Percentiles rank a stretch among this genome's conserved stretches.
These are phyloP conservation scores for Circinella umbellata DNA, from an alignment of 371 early-diverging fungal genomes.

Conservation along the genomic window DNA sequence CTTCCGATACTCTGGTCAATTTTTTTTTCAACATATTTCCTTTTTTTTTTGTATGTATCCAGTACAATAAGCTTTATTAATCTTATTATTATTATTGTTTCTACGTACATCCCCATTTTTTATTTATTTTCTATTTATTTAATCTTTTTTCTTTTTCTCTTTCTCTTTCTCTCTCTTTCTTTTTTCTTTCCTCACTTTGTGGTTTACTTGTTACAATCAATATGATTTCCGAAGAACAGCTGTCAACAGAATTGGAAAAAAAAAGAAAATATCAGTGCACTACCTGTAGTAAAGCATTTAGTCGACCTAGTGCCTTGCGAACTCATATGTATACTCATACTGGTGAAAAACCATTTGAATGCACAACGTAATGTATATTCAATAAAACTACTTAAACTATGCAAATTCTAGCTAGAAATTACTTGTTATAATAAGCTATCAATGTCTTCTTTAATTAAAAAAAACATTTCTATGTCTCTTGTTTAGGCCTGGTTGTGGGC, in stretches of 20 bases:
- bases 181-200: not conserved
- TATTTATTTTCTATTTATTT: slow-evolving; percentile 1
- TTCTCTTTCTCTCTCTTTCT: not conserved
- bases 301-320: slow-evolving; percentile 74
- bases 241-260: not conserved
- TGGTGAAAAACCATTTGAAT: slow-evolving; percentile 77
- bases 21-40: no score
- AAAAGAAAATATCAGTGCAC: slow-evolving; percentile 23
- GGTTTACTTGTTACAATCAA: not conserved
- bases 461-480: not conserved
- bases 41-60: no score
- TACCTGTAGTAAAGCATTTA: slow-evolving; percentile 70
- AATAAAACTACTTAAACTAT: no score
- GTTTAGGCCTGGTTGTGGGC: slow-evolving; percentile 40
- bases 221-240: not conserved
- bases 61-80: not conserved
- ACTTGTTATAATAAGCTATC: not conserved
- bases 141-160: slow-evolving; percentile 9
- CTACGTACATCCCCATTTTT: not conserved
- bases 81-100: not conserved
- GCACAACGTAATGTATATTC: slow-evolving; percentile 57
- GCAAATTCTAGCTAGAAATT: no score
- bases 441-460: no score
- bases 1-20: no score
- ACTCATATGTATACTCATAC: slow-evolving; percentile 81